These are phyloP conservation scores for Globisporangium middletonii DNA, from an alignment of 352 stramenopile genomes.

Conservation along the genomic window DNA sequence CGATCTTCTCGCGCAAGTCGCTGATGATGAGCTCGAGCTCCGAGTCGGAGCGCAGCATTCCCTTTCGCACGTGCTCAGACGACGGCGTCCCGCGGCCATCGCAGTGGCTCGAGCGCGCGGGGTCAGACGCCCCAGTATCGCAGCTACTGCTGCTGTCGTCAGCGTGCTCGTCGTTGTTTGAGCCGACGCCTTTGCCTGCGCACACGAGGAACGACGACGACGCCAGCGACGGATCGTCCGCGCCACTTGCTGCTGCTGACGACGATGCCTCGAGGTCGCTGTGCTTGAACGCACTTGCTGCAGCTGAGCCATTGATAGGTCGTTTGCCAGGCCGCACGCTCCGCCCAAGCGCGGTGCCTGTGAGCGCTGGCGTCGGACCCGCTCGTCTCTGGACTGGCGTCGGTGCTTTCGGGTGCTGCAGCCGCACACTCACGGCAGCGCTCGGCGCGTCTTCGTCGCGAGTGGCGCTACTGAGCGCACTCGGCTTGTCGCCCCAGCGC, in stretches of 20 bases:
- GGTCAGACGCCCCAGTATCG: too few species aligned
- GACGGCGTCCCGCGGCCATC: too few species aligned
- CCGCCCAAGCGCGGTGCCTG: slow-evolving; percentile 4
- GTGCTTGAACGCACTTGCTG: not conserved
- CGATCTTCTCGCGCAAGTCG: slow-evolving; percentile 51
- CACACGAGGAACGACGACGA: slow-evolving; percentile 11
- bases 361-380: not conserved
- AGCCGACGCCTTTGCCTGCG: slow-evolving; percentile 5
- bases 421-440: not conserved
- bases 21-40: slow-evolving; percentile 65
- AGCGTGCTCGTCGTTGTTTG: slow-evolving; percentile 10
- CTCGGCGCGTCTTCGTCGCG: slow-evolving; percentile 4
- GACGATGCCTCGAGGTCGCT: too few species aligned
- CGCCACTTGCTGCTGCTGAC: too few species aligned
- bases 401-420: not conserved
- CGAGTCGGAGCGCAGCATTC: slow-evolving; percentile 39
- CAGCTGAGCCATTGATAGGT: not conserved
- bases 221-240: not conserved
- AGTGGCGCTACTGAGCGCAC: not conserved
- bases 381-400: not conserved
- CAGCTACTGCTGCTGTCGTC: not conserved
- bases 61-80: slow-evolving; percentile 3
- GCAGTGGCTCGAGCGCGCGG: too few species aligned
- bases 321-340: slow-evolving; percentile 5
- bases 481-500: slow-evolving; percentile 8